Conservation (phyloP, 257 asterid genomes). For the Prunella vulgaris region DNA sequence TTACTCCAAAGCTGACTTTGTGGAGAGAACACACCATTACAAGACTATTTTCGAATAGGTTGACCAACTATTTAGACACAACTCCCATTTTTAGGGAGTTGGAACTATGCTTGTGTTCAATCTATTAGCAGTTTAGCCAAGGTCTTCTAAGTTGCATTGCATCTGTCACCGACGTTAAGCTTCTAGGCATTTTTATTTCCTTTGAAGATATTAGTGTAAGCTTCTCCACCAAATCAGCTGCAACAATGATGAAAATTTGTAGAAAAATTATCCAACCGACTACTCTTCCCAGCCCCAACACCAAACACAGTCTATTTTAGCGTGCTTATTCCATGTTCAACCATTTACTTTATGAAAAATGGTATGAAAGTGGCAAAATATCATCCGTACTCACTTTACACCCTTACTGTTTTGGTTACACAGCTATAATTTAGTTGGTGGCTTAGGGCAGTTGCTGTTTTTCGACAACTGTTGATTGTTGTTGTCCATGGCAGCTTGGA, state of each 20-base stretch:
- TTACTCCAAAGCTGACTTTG: neutral
- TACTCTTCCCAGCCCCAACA: neutral
- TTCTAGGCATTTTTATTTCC: neutral
- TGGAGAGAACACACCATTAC: neutral
- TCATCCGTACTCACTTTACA: neutral
- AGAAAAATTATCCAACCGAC: neutral
- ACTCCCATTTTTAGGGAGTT: neutral
- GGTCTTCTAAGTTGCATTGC: neutral
- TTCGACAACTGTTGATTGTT: neutral
- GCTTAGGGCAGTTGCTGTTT: neutral
- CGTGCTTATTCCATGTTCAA: too few relatives aligned
- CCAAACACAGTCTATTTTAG: neutral
- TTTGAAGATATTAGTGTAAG: neutral
- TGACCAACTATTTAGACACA: too few relatives aligned
- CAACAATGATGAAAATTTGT: neutral
- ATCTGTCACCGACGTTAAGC: neutral
- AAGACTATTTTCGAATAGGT: neutral
- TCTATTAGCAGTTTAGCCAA: too few relatives aligned
- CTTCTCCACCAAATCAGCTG: neutral
- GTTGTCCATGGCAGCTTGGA: conserved; percentile 46
- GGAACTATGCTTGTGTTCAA: too few relatives aligned
- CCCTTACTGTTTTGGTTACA: neutral
- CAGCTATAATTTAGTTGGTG: neutral
- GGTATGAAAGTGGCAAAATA: neutral
- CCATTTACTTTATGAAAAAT: too few relatives aligned